Evolutionary conservation across 257 asterid genomes (phyloP), one percentile per base, ranked within the genome.

Genomic region (Eucommia ulmoides): DNA sequence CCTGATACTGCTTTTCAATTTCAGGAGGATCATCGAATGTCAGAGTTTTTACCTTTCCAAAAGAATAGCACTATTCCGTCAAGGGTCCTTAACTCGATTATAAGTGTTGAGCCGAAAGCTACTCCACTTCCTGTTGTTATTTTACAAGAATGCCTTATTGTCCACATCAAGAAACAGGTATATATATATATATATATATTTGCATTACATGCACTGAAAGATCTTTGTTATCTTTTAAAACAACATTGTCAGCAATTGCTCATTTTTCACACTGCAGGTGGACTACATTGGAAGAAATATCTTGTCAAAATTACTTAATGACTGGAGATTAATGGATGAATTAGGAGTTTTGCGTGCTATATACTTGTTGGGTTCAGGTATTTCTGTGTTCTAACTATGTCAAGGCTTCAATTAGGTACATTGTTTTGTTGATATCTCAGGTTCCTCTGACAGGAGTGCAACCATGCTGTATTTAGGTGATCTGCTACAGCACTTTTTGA

Each of bases 321-420:
- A 86, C 19, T 91, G 98, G 98, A 70, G 86, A 59, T 78, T 91
- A 69, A 66, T 91, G 53, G 95, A 83, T 63, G 98, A 91, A 81
- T 63, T 91, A 74, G 88, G 79, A 25, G 74, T 91, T 47, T 65
- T 91, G 69, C 95, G 98, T 55, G 96, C 81, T 59, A 80, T 91
- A 62, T 91, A 86, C 73, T 81, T 91, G 74, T 70, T 91, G 68
- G 98, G 98, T 59, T 86, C 98, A 69, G 97, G 97, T 84, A 70
- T 51, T 45, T 51, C 54, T 45, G 22, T 22, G 18, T 54, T 29
- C 7, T 29, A 29, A 29, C 8, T 29, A 29, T 7, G 38, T 29
- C 12, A 5, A 29, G 38, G 38, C 12, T 5, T 29, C 38, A 12
- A 29, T 56, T 35, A 26, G 33, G 35, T 21, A 48, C 56, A 46